Conservation (phyloP, 208 protist species). For the Zelonia costaricensis region DNA sequence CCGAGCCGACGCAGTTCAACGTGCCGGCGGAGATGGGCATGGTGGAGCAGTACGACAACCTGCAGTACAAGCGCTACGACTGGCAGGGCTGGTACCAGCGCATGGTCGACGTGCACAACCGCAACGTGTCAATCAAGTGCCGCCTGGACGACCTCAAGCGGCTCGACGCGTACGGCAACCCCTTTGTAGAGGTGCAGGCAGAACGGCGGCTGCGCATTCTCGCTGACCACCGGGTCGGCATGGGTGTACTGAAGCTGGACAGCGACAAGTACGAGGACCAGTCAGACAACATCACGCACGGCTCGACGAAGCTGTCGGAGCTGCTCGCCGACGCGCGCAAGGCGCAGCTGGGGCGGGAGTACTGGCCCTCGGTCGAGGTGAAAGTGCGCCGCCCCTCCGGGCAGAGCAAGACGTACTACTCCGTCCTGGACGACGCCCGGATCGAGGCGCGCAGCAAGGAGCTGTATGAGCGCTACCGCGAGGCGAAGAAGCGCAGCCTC, state of each 20-base stretch:
- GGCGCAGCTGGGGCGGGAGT: slow-evolving; percentile 85
- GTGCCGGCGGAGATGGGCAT: slow-evolving; percentile 79
- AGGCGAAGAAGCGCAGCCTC: slow-evolving; percentile 88
- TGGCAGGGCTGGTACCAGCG: slow-evolving; percentile 92
- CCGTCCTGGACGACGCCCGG: slow-evolving; percentile 80
- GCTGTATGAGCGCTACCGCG: slow-evolving; percentile 81
- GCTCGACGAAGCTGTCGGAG: slow-evolving; percentile 72
- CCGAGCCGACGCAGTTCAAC: slow-evolving; percentile 69
- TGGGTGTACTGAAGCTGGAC: slow-evolving; percentile 88
- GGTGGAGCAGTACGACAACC: slow-evolving; percentile 89
- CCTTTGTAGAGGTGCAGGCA: slow-evolving; percentile 84
- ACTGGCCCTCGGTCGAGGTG: slow-evolving; percentile 89
- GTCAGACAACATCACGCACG: slow-evolving; percentile 82
- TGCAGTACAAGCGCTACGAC: slow-evolving; percentile 91
- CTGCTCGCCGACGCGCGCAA: slow-evolving; percentile 89
- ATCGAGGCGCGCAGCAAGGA: slow-evolving; percentile 79
- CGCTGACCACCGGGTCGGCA: slow-evolving; percentile 74
- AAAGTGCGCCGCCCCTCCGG: slow-evolving; percentile 87
- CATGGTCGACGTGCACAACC: slow-evolving; percentile 90
- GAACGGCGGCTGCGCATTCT: slow-evolving; percentile 86
- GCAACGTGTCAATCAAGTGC: slow-evolving; percentile 86
- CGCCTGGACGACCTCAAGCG: slow-evolving; percentile 81
- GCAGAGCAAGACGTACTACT: slow-evolving; percentile 88
- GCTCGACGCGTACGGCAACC: slow-evolving; percentile 67
- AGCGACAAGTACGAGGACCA: slow-evolving; percentile 91